A percentile compares a stretch with the other conserved stretches of the same genome.
phyloP scores from a whole-genome alignment of 2,329 filamentous ascomycete species.

The Epichloe sp. region DNA sequence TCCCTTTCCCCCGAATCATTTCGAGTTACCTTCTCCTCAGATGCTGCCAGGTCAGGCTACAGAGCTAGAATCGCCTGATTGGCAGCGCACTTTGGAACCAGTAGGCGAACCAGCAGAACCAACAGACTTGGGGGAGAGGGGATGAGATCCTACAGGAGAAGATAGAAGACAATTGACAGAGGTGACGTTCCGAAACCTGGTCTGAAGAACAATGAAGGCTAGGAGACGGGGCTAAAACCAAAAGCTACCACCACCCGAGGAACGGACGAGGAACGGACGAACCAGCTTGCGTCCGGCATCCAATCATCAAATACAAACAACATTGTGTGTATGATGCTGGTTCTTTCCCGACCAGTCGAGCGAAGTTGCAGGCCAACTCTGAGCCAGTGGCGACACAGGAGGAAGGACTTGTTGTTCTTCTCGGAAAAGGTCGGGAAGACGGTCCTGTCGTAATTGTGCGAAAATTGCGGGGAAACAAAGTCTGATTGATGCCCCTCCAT shows the following conservation, averaged over 20 bases:
- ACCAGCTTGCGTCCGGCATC: background rate
- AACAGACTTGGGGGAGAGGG: background rate
- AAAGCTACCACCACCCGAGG: too few species aligned
- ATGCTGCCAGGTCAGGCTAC: constrained; percentile 21
- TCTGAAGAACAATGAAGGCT: too few species aligned
- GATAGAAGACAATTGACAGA: background rate
- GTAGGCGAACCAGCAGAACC: constrained; percentile 3
- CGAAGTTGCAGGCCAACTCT: background rate
- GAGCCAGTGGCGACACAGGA: background rate
- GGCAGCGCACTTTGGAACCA: constrained; percentile 4
- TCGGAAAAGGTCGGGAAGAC: background rate
- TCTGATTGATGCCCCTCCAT: too few species aligned
- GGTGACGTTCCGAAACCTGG: background rate
- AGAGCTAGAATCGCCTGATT: constrained; percentile 2
- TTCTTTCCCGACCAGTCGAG: background rate
- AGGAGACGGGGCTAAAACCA: too few species aligned
- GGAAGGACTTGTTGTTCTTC: background rate
- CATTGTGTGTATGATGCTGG: too few species aligned
- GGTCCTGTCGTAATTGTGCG: background rate
- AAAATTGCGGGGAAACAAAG: too few species aligned
- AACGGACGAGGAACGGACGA: too few species aligned
- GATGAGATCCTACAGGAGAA: background rate
- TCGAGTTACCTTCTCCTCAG: constrained; percentile 34
- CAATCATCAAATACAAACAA: too few species aligned
- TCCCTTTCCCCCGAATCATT: constrained; percentile 32